Base-by-base conservation (phyloP, 441 rosid genomes). In the Bocquillonia castaneifolia region DNA sequence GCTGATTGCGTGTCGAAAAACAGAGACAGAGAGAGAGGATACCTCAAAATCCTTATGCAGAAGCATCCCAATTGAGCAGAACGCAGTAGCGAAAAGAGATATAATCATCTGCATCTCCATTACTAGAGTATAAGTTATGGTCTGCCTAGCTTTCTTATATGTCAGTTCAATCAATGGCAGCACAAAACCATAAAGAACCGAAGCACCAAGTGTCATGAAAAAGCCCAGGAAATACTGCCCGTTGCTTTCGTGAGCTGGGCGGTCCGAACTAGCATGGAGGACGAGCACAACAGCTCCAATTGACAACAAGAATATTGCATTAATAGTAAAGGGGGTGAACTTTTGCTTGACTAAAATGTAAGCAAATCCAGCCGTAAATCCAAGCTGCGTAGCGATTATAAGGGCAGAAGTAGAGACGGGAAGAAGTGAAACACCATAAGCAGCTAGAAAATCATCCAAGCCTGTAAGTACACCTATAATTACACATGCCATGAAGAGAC, bases 101-200 rank as follows among this genome's bases (percentile, higher is more conserved):
- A 83, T 63, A 18, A 86, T 83, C 73, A 84, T 56, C 70, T 88
- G 91, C 60, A 82, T 74, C 84, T 88, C 94, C 65, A 88, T 68
- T 7, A 88, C 91, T 60, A 88, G 71, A 55, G 88, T 26, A 66
- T 75, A 86, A 17, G 79, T 83, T 9, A 86, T 71, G 4, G 61
- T 67, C 80, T 82, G 89, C 63, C 74, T 71, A 51, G 86, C 87
- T 73, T 85, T 88, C 78, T 78, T 86, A 80, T 87, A 89, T 31
- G 84, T 81, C 36, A 87, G 74, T 81, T 86, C 95, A 20, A 86
- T 71, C 31, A 78, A 72, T 0, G 90, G 90, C 23, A 88, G 77
- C 22, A 85, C 74, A 32, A 85, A 81, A 40, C 90, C 92, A 23
- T 86, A 86, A 1, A 86, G 74, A 14, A 61, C 80, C 3, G 95